Percentiles rank a stretch among this genome's conserved stretches.
These are phyloP conservation scores for Larix kaempferi DNA, from an alignment of 75 land plant species.

Conservation along the genomic window DNA sequence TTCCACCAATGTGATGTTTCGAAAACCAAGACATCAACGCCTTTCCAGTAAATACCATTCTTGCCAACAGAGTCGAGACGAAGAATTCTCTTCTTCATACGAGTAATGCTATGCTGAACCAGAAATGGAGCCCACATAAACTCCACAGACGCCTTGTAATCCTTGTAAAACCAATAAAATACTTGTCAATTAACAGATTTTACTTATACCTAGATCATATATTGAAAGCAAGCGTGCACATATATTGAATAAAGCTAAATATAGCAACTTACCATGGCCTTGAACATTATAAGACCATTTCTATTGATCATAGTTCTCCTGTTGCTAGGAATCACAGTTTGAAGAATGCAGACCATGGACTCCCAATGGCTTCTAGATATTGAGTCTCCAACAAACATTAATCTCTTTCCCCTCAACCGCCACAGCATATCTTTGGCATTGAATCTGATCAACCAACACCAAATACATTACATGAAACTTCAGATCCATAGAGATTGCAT, in stretches of 20 bases:
- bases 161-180: conserved; percentile 28
- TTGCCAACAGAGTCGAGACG: conserved; percentile 49
- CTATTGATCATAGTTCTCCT: conserved; percentile 7
- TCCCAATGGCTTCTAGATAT: conserved; percentile 88
- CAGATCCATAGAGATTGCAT: too few relatives aligned
- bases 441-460: conserved; percentile 25
- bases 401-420: conserved; percentile 56
- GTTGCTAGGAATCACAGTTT: conserved; percentile 53
- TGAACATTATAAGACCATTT: conserved; percentile 10
- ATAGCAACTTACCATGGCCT: conserved; percentile 28
- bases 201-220: too few relatives aligned
- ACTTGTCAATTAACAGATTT: too few relatives aligned
- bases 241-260: not conserved
- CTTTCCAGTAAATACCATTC: conserved; percentile 57
- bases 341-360: conserved; percentile 74
- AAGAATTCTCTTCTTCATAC: conserved; percentile 22
- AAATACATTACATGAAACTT: not conserved
- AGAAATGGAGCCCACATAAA: conserved; percentile 79
- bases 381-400: conserved; percentile 88
- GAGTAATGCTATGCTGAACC: conserved; percentile 42
- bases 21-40: conserved; percentile 50
- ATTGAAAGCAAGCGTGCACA: not conserved
- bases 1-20: conserved; percentile 93
- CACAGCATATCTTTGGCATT: conserved; percentile 69
- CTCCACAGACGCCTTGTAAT: conserved; percentile 77